Conservation (phyloP, 305 asterid species). For the Petunia hybrid region DNA sequence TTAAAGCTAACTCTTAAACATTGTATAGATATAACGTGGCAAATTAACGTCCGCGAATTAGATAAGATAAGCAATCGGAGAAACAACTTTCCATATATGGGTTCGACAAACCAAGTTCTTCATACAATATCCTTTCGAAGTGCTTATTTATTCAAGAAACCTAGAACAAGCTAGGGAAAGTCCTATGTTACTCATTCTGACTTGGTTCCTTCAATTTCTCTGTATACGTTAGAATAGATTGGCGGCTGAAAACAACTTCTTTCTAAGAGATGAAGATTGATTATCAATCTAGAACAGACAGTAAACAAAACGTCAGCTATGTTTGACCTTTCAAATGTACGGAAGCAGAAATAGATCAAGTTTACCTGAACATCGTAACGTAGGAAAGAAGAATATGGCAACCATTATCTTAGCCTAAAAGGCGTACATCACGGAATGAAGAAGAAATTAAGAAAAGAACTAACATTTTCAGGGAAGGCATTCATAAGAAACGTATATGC, state of each 20-base stretch:
- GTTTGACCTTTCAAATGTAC: slow-evolving; percentile 22
- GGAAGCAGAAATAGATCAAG: not conserved
- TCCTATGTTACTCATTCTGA: not conserved
- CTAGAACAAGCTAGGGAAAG: slow-evolving; percentile 19
- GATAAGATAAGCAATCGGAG: not conserved
- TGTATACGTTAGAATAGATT: not conserved
- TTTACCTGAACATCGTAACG: not conserved
- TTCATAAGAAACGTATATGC: not conserved
- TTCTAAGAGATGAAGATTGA: not conserved
- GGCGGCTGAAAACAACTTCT: slow-evolving; percentile 14
- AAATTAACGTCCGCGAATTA: not conserved
- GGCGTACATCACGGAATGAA: not conserved
- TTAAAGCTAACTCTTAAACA: not conserved
- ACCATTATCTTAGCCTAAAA: not conserved
- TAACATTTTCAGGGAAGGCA: not conserved
- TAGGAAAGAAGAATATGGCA: not conserved
- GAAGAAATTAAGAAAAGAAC: not conserved
- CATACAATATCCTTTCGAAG: slow-evolving; percentile 2
- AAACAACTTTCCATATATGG: not conserved
- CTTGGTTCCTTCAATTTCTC: slow-evolving; percentile 1
- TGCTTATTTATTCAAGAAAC: slow-evolving; percentile 7
- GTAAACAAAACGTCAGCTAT: not conserved
- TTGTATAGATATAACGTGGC: not conserved
- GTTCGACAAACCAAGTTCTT: slow-evolving; percentile 15
- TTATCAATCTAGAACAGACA: not conserved